Conservation (phyloP, 164 flowering plant genomes). For the Vitis amurensis region DNA sequence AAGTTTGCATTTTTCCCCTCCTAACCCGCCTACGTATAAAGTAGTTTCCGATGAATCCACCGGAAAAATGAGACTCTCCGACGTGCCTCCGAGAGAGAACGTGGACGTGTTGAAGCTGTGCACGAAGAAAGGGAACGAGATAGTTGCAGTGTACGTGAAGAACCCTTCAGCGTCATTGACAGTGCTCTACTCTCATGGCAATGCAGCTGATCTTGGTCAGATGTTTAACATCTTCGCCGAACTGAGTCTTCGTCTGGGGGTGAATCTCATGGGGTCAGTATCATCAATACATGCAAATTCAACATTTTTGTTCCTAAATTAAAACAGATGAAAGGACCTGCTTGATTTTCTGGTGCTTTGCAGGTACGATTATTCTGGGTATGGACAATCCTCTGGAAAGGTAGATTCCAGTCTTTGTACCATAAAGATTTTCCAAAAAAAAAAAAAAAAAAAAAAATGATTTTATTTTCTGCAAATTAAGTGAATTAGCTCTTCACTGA, state of each 20-base stretch:
- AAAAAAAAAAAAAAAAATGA: no score
- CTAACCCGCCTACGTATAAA: constrained; percentile 77
- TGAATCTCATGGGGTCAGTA: constrained; percentile 83
- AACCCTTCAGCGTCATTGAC: constrained; percentile 72
- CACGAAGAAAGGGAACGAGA: constrained; percentile 72
- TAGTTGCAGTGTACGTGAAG: constrained; percentile 65
- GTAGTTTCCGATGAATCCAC: constrained; percentile 43
- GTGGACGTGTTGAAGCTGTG: constrained; percentile 71
- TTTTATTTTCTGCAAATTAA: no score
- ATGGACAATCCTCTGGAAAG: constrained; percentile 95
- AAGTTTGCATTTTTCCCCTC: constrained; percentile 93
- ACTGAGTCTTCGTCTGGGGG: constrained; percentile 76
- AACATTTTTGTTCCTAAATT: neutral
- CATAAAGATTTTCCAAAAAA: neutral
- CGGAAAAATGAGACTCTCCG: constrained; percentile 57
- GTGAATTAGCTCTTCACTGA: no score
- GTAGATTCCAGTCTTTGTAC: constrained; percentile 27
- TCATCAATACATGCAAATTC: neutral
- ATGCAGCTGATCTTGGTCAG: constrained; percentile 97
- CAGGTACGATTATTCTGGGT: constrained; percentile 96
- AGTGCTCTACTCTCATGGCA: constrained; percentile 90
- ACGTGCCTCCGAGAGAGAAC: constrained; percentile 48
- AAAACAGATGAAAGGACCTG: no score
- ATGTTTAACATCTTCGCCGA: constrained; percentile 74
- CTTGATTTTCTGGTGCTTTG: constrained; percentile 14